Evolutionary conservation across 768 basidiomycete genomes (phyloP).

Genomic region (Lactifluus hygrophoroides): DNA sequence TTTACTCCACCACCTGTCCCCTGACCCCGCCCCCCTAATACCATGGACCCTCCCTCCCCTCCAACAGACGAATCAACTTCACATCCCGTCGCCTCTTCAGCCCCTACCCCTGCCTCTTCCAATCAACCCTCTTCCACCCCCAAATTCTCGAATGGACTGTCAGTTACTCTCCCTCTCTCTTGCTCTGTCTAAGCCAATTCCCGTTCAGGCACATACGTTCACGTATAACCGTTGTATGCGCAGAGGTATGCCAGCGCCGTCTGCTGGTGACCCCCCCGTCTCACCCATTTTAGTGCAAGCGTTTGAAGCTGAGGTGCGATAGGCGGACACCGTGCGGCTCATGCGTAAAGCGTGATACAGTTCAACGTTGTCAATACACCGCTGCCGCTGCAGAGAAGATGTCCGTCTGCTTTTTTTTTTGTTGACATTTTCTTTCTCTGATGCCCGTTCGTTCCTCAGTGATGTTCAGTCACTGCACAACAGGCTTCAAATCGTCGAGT

Average conservation of each 20-base stretch:
- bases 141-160: constrained; percentile 28
- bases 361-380: constrained; percentile 65
- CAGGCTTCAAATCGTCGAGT: constrained; percentile 63
- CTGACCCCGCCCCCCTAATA: background rate
- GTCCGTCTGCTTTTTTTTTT: constrained; percentile 32
- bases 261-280: background rate
- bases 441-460: constrained; percentile 30
- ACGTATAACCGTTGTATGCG: constrained; percentile 72
- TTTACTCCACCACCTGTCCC: background rate
- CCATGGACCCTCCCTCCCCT: constrained; percentile 9
- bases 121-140: constrained; percentile 8
- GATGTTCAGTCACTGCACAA: constrained; percentile 82
- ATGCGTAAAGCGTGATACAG: constrained; percentile 72
- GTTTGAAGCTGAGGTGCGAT: constrained; percentile 81
- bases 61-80: background rate
- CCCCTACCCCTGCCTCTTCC: background rate
- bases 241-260: constrained; percentile 45
- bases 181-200: background rate
- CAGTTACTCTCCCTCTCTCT: constrained; percentile 15
- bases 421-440: background rate
- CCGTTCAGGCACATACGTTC: constrained; percentile 55
- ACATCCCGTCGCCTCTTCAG: background rate
- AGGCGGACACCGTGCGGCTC: constrained; percentile 67
- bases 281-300: constrained; percentile 55
- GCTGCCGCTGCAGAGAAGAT: constrained; percentile 83